Evolutionary conservation across 1,284 basidiomycete species (phyloP).

Genomic region (Schizophyllum commune): DNA sequence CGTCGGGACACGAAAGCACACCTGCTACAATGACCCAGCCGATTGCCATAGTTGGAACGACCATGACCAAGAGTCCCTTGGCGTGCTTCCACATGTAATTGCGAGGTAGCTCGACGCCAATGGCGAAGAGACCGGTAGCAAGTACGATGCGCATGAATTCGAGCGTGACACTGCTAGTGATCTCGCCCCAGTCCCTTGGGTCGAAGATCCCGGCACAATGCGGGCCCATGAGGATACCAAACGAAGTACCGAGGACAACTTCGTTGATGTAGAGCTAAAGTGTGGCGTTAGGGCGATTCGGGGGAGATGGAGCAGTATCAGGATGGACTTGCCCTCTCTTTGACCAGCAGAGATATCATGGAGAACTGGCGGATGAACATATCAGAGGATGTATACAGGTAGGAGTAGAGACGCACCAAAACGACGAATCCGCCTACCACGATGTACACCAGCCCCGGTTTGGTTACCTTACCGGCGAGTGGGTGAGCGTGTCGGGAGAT

Average conservation of each 20-base stretch:
- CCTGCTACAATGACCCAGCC: constrained; percentile 67
- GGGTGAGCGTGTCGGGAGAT: constrained; percentile 8
- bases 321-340: constrained; percentile 44
- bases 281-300: neutral
- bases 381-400: neutral
- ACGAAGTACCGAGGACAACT: constrained; percentile 83
- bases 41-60: constrained; percentile 74
- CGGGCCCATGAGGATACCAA: constrained; percentile 58
- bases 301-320: neutral
- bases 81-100: constrained; percentile 59
- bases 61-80: constrained; percentile 53
- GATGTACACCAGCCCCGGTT: constrained; percentile 56
- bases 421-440: constrained; percentile 77
- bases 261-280: constrained; percentile 80
- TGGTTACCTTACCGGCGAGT: constrained; percentile 34
- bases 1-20: neutral
- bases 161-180: constrained; percentile 58
- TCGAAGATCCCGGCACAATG: constrained; percentile 71
- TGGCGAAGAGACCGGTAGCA: constrained; percentile 63
- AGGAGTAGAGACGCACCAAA: constrained; percentile 30
- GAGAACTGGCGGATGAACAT: constrained; percentile 49
- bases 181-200: constrained; percentile 66
- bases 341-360: constrained; percentile 73
- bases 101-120: constrained; percentile 65
- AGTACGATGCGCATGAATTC: constrained; percentile 73